phyloP scores from a whole-genome alignment of 768 basidiomycete species.

The Boletus vermiculosoides region DNA sequence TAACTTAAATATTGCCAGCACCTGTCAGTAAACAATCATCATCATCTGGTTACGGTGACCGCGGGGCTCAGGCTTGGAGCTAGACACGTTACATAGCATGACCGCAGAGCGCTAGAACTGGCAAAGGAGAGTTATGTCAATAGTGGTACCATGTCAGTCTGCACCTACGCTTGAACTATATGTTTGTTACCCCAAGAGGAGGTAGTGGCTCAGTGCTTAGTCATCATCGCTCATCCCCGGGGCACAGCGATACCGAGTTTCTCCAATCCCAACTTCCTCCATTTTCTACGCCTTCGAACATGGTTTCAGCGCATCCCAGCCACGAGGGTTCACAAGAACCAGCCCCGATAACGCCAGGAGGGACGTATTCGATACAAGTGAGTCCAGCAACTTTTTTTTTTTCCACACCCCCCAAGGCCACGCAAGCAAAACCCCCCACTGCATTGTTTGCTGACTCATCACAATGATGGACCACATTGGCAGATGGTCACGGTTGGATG shows the following conservation, averaged over 20 bases:
- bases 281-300: constrained; percentile 7
- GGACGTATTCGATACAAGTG: constrained; percentile 75
- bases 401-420: constrained; percentile 21
- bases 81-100: constrained; percentile 5
- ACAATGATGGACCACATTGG: constrained; percentile 8
- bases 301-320: constrained; percentile 33
- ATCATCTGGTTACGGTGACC: not conserved
- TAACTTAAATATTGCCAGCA: not conserved
- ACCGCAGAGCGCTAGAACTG: not conserved
- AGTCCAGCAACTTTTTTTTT: constrained; percentile 28
- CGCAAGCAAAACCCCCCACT: constrained; percentile 6
- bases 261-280: constrained; percentile 3
- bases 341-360: constrained; percentile 68
- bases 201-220: constrained; percentile 18
- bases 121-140: not conserved
- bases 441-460: constrained; percentile 34
- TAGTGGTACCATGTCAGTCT: too few relatives aligned
- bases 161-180: not conserved
- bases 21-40: not conserved
- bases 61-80: not conserved
- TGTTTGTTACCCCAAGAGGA: constrained; percentile 2
- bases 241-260: not conserved
- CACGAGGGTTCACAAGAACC: constrained; percentile 44
- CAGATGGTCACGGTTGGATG: constrained; percentile 90
- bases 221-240: constrained; percentile 10